phyloP scores from a whole-genome alignment of 1,284 basidiomycete genomes.

The Fomitopsis schrenkii region DNA sequence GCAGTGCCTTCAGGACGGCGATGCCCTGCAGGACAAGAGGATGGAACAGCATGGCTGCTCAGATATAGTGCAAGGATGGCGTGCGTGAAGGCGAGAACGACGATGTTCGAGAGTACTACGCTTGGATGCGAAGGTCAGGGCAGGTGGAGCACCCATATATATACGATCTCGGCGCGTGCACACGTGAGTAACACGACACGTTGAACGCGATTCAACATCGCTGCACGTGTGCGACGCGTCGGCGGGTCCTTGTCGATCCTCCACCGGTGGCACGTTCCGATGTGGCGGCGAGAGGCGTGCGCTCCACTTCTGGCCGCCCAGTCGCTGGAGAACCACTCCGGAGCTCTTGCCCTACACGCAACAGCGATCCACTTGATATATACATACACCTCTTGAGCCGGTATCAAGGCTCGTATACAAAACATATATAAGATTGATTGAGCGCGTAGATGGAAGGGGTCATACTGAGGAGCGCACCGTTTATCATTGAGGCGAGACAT shows the following conservation, averaged over 20 bases:
- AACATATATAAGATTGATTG: too few species aligned
- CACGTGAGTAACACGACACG: not conserved
- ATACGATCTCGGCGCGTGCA: not conserved
- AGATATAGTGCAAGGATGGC: not conserved
- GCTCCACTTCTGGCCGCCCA: too few species aligned
- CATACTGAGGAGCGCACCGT: too few species aligned
- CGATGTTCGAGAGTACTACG: too few species aligned
- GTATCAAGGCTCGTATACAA: too few species aligned
- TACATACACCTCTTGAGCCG: too few species aligned
- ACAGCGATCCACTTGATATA: too few species aligned
- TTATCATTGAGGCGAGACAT: too few species aligned
- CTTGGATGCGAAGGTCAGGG: not conserved
- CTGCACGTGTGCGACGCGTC: not conserved
- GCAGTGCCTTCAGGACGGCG: not conserved
- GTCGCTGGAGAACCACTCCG: too few species aligned
- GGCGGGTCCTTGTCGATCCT: not conserved
- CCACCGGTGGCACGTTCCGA: not conserved
- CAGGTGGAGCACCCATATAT: not conserved
- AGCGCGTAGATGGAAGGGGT: too few species aligned
- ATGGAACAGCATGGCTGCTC: not conserved
- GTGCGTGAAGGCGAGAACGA: too few species aligned
- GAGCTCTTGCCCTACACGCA: too few species aligned
- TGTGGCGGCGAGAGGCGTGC: not conserved
- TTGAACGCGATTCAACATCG: not conserved
- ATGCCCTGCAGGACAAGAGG: not conserved